Evolutionary conservation across 768 basidiomycete genomes (phyloP), one percentile per base, ranked within the genome.

Genomic region (Agrocybe chaxingu): DNA sequence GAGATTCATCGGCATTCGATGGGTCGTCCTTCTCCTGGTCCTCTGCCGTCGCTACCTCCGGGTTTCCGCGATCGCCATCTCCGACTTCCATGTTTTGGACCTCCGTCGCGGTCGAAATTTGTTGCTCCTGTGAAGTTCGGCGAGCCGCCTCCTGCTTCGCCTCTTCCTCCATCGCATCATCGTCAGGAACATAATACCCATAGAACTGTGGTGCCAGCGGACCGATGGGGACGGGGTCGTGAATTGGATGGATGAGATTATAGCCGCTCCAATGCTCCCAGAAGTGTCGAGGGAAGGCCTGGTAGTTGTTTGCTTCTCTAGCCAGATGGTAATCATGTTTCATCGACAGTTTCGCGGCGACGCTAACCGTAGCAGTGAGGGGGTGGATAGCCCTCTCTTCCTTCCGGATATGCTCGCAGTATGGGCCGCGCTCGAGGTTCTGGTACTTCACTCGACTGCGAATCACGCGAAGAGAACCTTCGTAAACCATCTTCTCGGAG

Each of bases 191-290:
- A 55, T 85, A 86, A 62, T 79, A 81, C 1, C 85, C 84, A 55
- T 81, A 86, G 62, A 77, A 86, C 60, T 84, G 81, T 0, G 85
- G 84, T 3, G 80, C 77, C 42, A 84, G 42, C 0, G 84, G 72
- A 6, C 70, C 66, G 3, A 78, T 66, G 2, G 80, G 78, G 0
- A 75, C 71, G 0, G 80, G 75, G 53, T 72, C 57, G 30, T 64
- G 63, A 4, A 80, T 50, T 2, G 77, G 76, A 8, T 55, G 55
- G 1, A 77, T 56, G 36, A 78, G 46, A 48, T 79, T 77, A 52
- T 68, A 72, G 3, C 81, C 80, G 51, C 60, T 74, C 73, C 73
- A 80, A 41, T 79, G 74, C 58, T 80, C 63, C 53, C 71, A 76
- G 42, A 80, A 64, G 50, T 78, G 71, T 9, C 51, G 44, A 2